These are phyloP conservation scores for Candolleomyces eurysporus DNA, from an alignment of 768 basidiomycete genomes.

Conservation along the genomic window DNA sequence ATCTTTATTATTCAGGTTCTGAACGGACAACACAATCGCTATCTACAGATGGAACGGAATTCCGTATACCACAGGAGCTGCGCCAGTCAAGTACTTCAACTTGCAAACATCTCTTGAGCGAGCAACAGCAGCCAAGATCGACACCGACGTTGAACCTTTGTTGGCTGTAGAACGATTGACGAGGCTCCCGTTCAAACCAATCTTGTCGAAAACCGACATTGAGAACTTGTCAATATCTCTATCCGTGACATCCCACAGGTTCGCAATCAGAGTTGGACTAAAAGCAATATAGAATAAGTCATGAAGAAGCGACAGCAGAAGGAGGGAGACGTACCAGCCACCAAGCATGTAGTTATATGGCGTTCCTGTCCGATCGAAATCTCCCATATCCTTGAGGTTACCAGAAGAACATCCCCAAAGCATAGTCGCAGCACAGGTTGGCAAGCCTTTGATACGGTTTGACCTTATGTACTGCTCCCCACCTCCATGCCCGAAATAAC, in stretches of 20 bases:
- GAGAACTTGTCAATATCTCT: slow-evolving; percentile 94
- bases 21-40: no score
- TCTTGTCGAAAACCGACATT: slow-evolving; percentile 73
- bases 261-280: slow-evolving; percentile 91
- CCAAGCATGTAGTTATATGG: slow-evolving; percentile 96
- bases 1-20: no score
- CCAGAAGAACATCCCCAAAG: slow-evolving; percentile 99
- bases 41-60: slow-evolving; percentile 80
- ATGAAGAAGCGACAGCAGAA: background rate
- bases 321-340: slow-evolving; percentile 72
- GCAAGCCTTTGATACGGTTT: slow-evolving; percentile 77
- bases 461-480: slow-evolving; percentile 93
- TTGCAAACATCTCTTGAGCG: slow-evolving; percentile 80
- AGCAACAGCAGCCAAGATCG: slow-evolving; percentile 74
- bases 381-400: slow-evolving; percentile 82
- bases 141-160: slow-evolving; percentile 26
- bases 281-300: background rate
- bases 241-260: slow-evolving; percentile 98
- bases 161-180: slow-evolving; percentile 8
- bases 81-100: slow-evolving; percentile 90
- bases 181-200: slow-evolving; percentile 47
- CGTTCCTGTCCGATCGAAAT: slow-evolving; percentile 89
- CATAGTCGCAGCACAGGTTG: slow-evolving; percentile 91
- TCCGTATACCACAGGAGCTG: slow-evolving; percentile 93
- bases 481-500: slow-evolving; percentile 97